These are phyloP conservation scores for Monosporascus ibericus DNA, from an alignment of 2,329 filamentous ascomycete genomes.

Conservation along the genomic window DNA sequence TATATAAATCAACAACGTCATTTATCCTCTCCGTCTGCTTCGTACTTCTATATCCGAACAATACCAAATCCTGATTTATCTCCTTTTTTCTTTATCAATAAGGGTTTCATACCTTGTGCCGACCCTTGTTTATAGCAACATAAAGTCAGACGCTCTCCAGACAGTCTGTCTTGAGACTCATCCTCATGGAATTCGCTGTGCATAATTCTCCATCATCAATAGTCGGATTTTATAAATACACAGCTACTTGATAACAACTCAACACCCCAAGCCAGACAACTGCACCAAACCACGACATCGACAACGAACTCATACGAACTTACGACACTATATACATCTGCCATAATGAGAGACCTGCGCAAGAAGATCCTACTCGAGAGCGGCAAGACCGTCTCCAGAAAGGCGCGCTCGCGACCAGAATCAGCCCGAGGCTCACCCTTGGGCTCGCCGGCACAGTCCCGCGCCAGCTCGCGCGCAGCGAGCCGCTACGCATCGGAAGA, in stretches of 20 bases:
- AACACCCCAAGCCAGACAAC: neutral
- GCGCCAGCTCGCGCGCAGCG: slow-evolving; percentile 50
- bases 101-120: neutral
- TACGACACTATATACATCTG: neutral
- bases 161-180: slow-evolving; percentile 7
- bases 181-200: slow-evolving; percentile 25
- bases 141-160: neutral
- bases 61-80: neutral
- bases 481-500: slow-evolving; percentile 62
- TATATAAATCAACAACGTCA: neutral
- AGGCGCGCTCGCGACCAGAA: slow-evolving; percentile 53
- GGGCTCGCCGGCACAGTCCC: slow-evolving; percentile 51
- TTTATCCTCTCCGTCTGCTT: neutral
- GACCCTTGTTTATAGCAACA: slow-evolving; percentile 1
- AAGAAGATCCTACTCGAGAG: slow-evolving; percentile 64
- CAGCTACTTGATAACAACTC: slow-evolving; percentile 19
- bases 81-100: neutral
- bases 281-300: neutral
- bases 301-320: neutral
- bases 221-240: slow-evolving; percentile 18
- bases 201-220: slow-evolving; percentile 11
- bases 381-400: slow-evolving; percentile 66
- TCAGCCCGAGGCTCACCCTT: slow-evolving; percentile 52
- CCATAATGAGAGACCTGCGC: slow-evolving; percentile 55
- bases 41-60: neutral